phyloP scores from a whole-genome alignment of 2,329 filamentous ascomycete species.

The Aureobasidium sp. region DNA sequence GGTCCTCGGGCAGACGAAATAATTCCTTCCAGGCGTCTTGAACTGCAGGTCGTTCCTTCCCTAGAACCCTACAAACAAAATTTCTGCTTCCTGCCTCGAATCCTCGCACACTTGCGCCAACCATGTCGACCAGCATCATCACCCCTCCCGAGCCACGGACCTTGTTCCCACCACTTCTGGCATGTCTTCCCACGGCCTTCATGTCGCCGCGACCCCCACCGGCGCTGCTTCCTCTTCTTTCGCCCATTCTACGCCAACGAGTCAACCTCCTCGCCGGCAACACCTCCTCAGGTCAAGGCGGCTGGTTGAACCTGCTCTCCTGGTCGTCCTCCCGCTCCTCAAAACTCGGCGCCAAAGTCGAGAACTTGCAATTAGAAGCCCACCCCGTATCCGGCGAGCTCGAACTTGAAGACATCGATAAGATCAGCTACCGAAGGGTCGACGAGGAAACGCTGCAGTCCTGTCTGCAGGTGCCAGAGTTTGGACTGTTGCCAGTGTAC shows the following conservation, averaged over 20 bases:
- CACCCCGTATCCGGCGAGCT: slow-evolving; percentile 76
- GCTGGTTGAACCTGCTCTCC: slow-evolving; percentile 65
- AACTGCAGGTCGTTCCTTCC: not conserved
- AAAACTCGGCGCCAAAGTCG: slow-evolving; percentile 55
- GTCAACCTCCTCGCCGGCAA: slow-evolving; percentile 50
- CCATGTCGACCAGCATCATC: slow-evolving; percentile 34
- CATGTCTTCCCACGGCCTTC: slow-evolving; percentile 56
- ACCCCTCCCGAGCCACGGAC: slow-evolving; percentile 49
- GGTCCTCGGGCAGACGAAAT: not conserved
- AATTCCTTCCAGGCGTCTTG: not conserved
- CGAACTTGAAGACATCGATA: slow-evolving; percentile 62
- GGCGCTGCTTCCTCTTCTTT: slow-evolving; percentile 53
- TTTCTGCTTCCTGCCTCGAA: not conserved
- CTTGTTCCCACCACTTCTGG: slow-evolving; percentile 56
- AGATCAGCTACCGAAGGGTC: slow-evolving; percentile 57
- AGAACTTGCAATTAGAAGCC: slow-evolving; percentile 62
- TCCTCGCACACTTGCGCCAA: not conserved
- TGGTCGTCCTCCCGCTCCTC: slow-evolving; percentile 56
- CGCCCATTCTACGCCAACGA: slow-evolving; percentile 57
- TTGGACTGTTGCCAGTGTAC: slow-evolving; percentile 58
- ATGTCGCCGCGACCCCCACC: slow-evolving; percentile 54
- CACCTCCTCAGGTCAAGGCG: slow-evolving; percentile 40
- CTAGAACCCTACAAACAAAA: not conserved
- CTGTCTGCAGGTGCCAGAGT: slow-evolving; percentile 54
- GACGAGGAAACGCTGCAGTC: slow-evolving; percentile 71